A percentile compares a stretch with the other conserved stretches of the same genome.
Conservation (phyloP, 208 protist genomes). For the Lotmaria passim region DNA sequence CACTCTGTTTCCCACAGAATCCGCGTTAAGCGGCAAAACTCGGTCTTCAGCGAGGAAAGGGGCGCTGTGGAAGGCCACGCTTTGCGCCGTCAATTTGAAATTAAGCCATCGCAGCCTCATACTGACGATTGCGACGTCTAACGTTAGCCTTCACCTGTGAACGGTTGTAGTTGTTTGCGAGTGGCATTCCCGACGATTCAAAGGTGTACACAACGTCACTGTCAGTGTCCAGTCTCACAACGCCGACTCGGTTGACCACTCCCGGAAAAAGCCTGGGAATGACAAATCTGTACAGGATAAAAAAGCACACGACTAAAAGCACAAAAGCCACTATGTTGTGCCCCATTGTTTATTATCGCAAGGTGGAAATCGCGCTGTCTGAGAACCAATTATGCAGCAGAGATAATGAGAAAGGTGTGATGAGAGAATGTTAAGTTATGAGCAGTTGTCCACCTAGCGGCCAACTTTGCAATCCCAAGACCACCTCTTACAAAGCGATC, state of each 20-base stretch:
- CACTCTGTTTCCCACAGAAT: no score
- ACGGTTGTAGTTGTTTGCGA: conserved; percentile 41
- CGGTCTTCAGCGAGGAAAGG: no score
- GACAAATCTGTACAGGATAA: conserved; percentile 49
- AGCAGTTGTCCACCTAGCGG: no score
- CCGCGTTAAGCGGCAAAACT: no score
- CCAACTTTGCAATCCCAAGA: no score
- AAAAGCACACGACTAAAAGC: conserved; percentile 29
- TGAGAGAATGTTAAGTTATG: no score
- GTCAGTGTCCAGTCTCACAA: conserved; percentile 33
- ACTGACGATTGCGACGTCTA: conserved; percentile 35
- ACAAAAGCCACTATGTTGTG: conserved; percentile 19
- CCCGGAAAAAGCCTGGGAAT: conserved; percentile 52
- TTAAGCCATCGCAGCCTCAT: conserved; percentile 43
- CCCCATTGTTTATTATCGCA: conserved; percentile 7
- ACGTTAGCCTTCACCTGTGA: conserved; percentile 49
- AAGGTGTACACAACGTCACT: conserved; percentile 43
- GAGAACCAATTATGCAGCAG: no score
- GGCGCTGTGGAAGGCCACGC: no score
- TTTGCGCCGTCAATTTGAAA: neutral
- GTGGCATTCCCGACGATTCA: conserved; percentile 34
- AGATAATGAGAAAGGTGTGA: no score
- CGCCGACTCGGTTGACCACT: conserved; percentile 28
- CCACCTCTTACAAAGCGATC: no score
- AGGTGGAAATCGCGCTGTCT: no score